Evolutionary conservation across 139 green algal species (phyloP).

Genomic region (Ulvella scutata): DNA sequence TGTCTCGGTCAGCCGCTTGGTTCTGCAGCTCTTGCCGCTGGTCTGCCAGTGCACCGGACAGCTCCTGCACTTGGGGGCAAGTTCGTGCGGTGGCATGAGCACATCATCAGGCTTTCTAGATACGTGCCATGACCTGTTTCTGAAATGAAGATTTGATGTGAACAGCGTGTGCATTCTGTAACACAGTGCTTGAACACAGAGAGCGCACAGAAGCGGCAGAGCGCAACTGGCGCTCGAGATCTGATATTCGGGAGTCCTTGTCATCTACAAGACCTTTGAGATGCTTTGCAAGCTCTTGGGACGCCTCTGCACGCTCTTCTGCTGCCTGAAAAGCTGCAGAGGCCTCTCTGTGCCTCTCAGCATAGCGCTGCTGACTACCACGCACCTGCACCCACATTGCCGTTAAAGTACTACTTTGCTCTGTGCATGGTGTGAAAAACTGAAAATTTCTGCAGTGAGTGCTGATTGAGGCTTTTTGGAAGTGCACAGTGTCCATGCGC

Average conservation of each 20-base stretch:
- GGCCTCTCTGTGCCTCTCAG: background rate
- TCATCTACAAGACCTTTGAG: background rate
- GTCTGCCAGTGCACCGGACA: background rate
- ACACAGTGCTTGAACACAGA: background rate
- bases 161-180: too few species aligned
- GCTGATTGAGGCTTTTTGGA: too few species aligned
- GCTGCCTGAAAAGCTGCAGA: background rate
- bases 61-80: background rate
- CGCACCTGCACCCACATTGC: background rate
- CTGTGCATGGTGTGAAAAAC: too few species aligned
- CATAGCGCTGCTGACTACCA: background rate
- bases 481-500: too few species aligned
- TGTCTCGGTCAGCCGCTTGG: background rate
- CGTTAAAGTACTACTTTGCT: background rate
- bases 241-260: background rate
- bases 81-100: background rate
- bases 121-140: background rate
- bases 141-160: background rate
- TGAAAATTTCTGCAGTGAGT: too few species aligned
- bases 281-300: background rate
- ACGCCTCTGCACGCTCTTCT: background rate
- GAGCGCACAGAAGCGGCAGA: background rate
- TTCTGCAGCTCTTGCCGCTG: background rate
- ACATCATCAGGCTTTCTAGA: background rate
- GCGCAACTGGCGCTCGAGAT: background rate